phyloP scores from a whole-genome alignment of 2,329 filamentous ascomycete species.

The Fusarium caatingaense region DNA sequence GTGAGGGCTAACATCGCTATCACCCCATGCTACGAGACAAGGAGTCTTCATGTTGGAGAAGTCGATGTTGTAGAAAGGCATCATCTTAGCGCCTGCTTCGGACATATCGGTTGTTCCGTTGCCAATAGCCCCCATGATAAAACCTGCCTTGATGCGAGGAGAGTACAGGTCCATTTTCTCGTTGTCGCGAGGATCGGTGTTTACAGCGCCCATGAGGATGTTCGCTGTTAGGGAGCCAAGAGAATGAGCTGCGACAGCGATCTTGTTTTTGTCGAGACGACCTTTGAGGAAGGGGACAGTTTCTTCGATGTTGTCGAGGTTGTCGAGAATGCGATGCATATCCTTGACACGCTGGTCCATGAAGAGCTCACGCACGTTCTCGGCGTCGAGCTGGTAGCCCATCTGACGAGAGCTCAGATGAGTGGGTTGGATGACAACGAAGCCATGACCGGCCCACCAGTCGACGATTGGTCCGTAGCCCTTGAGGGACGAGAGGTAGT shows the following conservation, averaged over 20 bases:
- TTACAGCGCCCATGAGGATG: constrained; percentile 37
- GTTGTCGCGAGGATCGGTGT: constrained; percentile 41
- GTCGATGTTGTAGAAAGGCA: constrained; percentile 36
- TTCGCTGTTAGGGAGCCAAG: constrained; percentile 38
- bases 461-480: constrained; percentile 43
- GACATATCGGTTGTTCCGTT: constrained; percentile 30
- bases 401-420: constrained; percentile 42
- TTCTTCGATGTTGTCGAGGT: constrained; percentile 39
- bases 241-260: constrained; percentile 44
- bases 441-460: constrained; percentile 46
- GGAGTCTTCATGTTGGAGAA: constrained; percentile 40
- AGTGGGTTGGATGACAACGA: constrained; percentile 46
- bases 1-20: constrained; percentile 38
- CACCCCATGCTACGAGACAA: constrained; percentile 42
- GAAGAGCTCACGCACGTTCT: constrained; percentile 33
- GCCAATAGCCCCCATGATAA: constrained; percentile 41
- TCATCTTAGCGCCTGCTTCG: constrained; percentile 14
- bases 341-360: constrained; percentile 40
- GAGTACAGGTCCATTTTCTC: constrained; percentile 22
- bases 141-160: constrained; percentile 42
- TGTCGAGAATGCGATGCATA: constrained; percentile 41
- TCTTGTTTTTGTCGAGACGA: constrained; percentile 37
- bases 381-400: neutral
- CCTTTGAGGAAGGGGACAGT: constrained; percentile 40
- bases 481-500: constrained; percentile 43